Percentiles rank a stretch among this genome's conserved stretches.
Conservation (phyloP, 164 flowering plant genomes). For the Cinnamomum chago region DNA sequence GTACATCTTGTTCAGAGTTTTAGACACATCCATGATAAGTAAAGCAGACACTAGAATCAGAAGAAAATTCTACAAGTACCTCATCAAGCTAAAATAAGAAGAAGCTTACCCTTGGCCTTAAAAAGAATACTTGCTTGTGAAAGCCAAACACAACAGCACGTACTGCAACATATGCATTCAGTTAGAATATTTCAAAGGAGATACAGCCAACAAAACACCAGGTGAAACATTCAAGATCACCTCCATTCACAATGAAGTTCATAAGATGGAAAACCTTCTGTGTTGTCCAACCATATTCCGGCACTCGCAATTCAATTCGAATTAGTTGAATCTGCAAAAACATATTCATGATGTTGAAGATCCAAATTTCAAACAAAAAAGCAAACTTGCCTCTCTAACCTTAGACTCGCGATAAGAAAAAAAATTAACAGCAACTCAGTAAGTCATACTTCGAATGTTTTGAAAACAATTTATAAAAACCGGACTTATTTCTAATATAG, state of each 20-base stretch:
- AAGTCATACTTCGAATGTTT: neutral
- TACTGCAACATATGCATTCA: conserved; percentile 40
- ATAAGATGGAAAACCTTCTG: conserved; percentile 97
- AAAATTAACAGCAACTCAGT: neutral
- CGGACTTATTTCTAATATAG: neutral
- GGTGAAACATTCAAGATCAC: conserved; percentile 30
- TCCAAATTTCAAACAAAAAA: neutral
- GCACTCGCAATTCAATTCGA: conserved; percentile 84
- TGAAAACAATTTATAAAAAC: neutral
- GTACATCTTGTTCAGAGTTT: neutral
- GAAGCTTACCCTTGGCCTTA: conserved; percentile 65
- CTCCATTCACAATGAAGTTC: conserved; percentile 97
- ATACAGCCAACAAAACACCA: neutral
- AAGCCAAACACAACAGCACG: conserved; percentile 93
- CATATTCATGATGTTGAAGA: neutral
- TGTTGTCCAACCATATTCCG: conserved; percentile 97
- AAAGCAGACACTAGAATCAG: neutral
- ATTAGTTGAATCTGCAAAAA: conserved; percentile 73
- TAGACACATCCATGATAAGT: neutral
- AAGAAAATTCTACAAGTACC: neutral
- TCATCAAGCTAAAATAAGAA: too few relatives aligned
- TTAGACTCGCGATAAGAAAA: neutral
- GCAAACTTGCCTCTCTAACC: neutral
- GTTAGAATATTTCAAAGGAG: neutral
- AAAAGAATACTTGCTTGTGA: conserved; percentile 65